Conservation (phyloP, 2,329 filamentous ascomycete species). For the Ophiosphaerella narmari region DNA sequence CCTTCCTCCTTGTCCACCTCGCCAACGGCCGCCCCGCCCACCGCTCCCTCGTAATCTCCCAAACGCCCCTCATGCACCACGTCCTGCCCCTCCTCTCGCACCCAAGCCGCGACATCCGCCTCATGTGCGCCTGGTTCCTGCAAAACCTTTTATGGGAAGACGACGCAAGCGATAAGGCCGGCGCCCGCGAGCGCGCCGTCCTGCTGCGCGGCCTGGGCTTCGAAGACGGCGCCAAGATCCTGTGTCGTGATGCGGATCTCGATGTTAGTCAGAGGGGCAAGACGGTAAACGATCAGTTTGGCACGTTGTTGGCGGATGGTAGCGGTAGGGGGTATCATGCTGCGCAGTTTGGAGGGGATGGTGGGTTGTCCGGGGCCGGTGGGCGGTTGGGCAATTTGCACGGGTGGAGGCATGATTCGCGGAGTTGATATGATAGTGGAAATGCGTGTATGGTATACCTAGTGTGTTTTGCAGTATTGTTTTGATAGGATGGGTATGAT, state of each 20-base stretch:
- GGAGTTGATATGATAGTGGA: conserved; percentile 8
- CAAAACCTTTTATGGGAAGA: conserved; percentile 87
- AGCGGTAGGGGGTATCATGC: conserved; percentile 8
- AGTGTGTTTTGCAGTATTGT: no score
- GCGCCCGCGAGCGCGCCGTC: conserved; percentile 67
- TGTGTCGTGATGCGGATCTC: conserved; percentile 71
- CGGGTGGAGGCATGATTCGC: conserved; percentile 23
- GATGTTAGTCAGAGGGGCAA: conserved; percentile 86
- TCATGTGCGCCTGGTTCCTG: conserved; percentile 79
- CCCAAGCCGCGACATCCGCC: conserved; percentile 72
- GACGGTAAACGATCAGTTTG: conserved; percentile 69
- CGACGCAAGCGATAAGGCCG: conserved; percentile 67
- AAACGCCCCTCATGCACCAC: conserved; percentile 74
- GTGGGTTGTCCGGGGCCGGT: not conserved
- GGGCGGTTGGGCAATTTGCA: conserved; percentile 12
- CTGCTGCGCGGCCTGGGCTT: conserved; percentile 76
- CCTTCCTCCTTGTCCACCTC: conserved; percentile 85
- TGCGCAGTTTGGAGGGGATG: conserved; percentile 13
- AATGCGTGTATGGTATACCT: no score
- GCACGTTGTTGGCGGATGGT: conserved; percentile 24
- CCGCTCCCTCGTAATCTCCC: conserved; percentile 68
- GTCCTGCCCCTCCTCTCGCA: conserved; percentile 76
- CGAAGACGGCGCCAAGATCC: conserved; percentile 64
- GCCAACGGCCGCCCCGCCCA: conserved; percentile 80
- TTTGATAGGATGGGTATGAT: no score